Evolutionary conservation across 176 grass and related monocot genomes (phyloP), one percentile per base, ranked within the genome.

Genomic region (Oryza glaberrima): DNA sequence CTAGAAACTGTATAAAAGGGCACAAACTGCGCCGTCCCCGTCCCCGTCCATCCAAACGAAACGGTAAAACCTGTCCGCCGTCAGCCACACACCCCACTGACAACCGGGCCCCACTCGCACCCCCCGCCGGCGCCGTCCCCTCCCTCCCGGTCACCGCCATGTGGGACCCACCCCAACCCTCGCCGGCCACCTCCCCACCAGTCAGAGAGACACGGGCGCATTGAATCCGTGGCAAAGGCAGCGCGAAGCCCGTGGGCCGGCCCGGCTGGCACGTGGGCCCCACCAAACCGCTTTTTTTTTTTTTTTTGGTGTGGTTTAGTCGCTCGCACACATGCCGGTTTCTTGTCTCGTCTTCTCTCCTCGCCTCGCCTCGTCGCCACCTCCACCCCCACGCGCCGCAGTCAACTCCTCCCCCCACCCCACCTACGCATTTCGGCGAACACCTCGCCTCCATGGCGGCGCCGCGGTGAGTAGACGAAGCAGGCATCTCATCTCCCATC

Each of bases 331-430:
- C 77, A 80, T 60, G 77, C 78, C 66, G 52, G 35, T 23, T 79
- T 83, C 60, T 36, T 65, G 58, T 63, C 58, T n/a, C n/a, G 58
- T n/a, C 45, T 52, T 52, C 11, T 16, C 74, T 77, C 60, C 19
- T 82, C 49, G 10, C 11, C 67, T 72, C 35, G 69, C 54, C 81
- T 58, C 41, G 3, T 49, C 25, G 44, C 71, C 43, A 63, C 58
- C 58, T 9, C 51, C 51, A 17, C 5, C 43, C 75, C 12, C 26
- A 44, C 19, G 4, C 20, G 20, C 35, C 44, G 32, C 46, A 67
- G 91, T 93, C 94, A 95, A 89, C 93, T 61, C 85, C 40, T 4
- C 23, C 60, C 40, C 10, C 23, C 60, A 25, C 25, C 28, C 28
- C 28, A 17, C 46, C 11, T 34, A 22, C 47, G 1, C 87, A 82